phyloP scores from a whole-genome alignment of 1,284 basidiomycete species.

The Leccinum ponderosum region DNA sequence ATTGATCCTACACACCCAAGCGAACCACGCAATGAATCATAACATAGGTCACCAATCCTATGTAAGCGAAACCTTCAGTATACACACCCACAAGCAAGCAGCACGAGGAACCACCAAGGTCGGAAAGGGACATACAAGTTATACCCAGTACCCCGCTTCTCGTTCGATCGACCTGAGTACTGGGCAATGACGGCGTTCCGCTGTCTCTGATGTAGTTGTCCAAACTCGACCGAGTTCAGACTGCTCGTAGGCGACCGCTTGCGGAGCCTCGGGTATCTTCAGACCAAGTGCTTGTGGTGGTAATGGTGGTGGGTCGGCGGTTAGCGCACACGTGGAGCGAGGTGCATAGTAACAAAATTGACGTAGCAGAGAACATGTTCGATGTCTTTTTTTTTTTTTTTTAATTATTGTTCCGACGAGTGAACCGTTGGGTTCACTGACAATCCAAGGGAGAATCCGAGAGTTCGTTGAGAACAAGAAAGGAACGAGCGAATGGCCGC shows the following conservation, averaged over 20 bases:
- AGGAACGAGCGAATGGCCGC: too few species aligned
- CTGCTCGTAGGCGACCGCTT: constrained; percentile 13
- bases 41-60: constrained; percentile 28
- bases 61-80: constrained; percentile 7
- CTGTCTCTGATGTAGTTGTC: constrained; percentile 25
- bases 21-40: constrained; percentile 23
- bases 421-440: too few species aligned
- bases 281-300: constrained; percentile 30
- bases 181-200: constrained; percentile 24
- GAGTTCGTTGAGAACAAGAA: too few species aligned
- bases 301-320: constrained; percentile 18
- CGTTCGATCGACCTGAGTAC: constrained; percentile 11
- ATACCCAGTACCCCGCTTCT: constrained; percentile 31
- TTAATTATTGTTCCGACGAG: too few species aligned
- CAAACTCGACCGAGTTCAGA: constrained; percentile 12
- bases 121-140: constrained; percentile 23
- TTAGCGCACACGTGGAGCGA: too few species aligned
- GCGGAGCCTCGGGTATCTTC: constrained; percentile 35
- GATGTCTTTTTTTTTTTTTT: too few species aligned
- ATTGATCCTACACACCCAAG: neutral
- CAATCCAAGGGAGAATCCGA: too few species aligned
- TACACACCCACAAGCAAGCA: neutral
- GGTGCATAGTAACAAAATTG: too few species aligned
- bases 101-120: neutral
- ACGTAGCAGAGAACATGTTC: too few species aligned